Evolutionary conservation across 192 early-diverging fungal species (phyloP).

Genomic region (Umbelopsis vinacea): DNA sequence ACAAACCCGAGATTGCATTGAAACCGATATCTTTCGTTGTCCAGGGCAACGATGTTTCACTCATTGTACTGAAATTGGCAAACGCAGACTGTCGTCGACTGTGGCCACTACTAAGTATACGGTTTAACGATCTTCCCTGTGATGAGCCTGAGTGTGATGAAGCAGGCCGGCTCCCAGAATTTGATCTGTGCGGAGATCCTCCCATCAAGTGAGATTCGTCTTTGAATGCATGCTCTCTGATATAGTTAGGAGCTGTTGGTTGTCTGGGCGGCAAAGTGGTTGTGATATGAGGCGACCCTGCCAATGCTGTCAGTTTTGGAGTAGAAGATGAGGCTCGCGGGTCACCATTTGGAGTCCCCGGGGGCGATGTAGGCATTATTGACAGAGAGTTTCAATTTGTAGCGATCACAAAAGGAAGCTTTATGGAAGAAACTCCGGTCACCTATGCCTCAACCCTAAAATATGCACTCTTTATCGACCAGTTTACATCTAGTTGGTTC

Average conservation of each 20-base stretch:
- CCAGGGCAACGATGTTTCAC: conserved; percentile 60
- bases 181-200: conserved; percentile 16
- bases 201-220: conserved; percentile 22
- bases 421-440: no score
- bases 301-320: conserved; percentile 9
- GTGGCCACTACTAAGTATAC: conserved; percentile 32
- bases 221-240: conserved; percentile 10
- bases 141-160: conserved; percentile 18
- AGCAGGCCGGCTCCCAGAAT: conserved; percentile 10
- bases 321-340: conserved; percentile 19
- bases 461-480: no score
- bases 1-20: conserved; percentile 69
- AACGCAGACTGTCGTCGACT: conserved; percentile 49
- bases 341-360: conserved; percentile 14
- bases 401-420: no score
- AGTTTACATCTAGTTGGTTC: no score
- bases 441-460: no score
- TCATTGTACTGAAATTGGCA: conserved; percentile 54
- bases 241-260: conserved; percentile 17
- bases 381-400: not conserved
- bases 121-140: conserved; percentile 14
- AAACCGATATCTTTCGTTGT: conserved; percentile 76
- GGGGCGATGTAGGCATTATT: conserved; percentile 19
- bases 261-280: conserved; percentile 1
- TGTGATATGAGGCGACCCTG: conserved; percentile 3